These are phyloP conservation scores for Terfezia boudieri DNA, from an alignment of 495 filamentous ascomycete genomes.

Conservation along the genomic window DNA sequence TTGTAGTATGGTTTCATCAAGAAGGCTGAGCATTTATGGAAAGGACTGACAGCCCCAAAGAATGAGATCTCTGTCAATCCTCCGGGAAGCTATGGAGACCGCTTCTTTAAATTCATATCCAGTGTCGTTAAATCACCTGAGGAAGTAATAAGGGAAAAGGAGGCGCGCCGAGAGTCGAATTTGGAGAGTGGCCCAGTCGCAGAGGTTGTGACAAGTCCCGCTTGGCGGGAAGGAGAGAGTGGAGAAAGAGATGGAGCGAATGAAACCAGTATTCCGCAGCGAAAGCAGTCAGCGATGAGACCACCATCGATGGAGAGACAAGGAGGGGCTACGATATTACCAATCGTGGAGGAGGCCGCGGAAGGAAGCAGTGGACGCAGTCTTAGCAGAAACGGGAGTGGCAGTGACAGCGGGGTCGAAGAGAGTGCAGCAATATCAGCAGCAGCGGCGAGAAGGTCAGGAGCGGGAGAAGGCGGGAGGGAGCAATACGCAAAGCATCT, in stretches of 20 bases:
- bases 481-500: not conserved
- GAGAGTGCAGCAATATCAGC: not conserved
- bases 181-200: constrained; percentile 17
- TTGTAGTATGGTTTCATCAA: constrained; percentile 66
- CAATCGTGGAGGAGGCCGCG: constrained; percentile 76
- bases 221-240: constrained; percentile 19
- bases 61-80: constrained; percentile 84
- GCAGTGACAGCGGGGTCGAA: not conserved
- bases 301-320: constrained; percentile 32
- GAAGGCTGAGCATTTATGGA: constrained; percentile 77
- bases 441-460: not conserved
- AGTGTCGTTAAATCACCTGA: constrained; percentile 75
- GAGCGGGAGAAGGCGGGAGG: not conserved
- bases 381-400: not conserved
- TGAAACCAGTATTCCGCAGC: constrained; percentile 30
- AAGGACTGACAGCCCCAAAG: constrained; percentile 61
- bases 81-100: constrained; percentile 74
- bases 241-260: constrained; percentile 27
- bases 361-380: constrained; percentile 50
- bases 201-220: constrained; percentile 1
- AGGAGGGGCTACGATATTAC: constrained; percentile 46
- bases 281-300: constrained; percentile 29
- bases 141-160: constrained; percentile 44
- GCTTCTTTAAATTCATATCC: constrained; percentile 82
- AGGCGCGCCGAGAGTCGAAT: constrained; percentile 25